phyloP scores from a whole-genome alignment of 495 filamentous ascomycete genomes.

The Amphirosellinia nigrospora region DNA sequence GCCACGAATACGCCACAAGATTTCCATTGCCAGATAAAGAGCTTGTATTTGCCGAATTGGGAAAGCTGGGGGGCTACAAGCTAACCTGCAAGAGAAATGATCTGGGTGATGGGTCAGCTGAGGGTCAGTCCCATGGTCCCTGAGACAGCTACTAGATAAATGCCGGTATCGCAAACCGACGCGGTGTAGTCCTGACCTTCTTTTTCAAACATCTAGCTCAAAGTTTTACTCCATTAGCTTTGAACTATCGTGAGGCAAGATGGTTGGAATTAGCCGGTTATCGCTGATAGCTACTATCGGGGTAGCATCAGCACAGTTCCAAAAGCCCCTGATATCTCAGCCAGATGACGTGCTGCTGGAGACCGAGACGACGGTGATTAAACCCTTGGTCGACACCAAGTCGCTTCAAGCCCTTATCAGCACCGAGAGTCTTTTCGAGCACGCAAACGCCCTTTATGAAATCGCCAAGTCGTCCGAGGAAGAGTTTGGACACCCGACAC shows the following conservation, averaged over 20 bases:
- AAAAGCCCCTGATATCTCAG: conserved; percentile 18
- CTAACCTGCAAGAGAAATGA: conserved; percentile 18
- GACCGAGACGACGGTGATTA: conserved; percentile 11
- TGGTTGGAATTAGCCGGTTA: conserved; percentile 25
- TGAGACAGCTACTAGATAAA: background rate
- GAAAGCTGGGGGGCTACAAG: background rate
- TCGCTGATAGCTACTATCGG: conserved; percentile 24
- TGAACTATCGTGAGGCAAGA: conserved; percentile 16
- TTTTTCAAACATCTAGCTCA: background rate
- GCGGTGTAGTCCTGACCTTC: background rate
- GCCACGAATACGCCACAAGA: background rate
- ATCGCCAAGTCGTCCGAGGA: conserved; percentile 59
- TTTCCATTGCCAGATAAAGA: background rate
- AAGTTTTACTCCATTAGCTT: background rate
- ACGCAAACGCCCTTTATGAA: conserved; percentile 62
- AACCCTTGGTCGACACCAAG: conserved; percentile 55
- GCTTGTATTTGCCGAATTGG: background rate
- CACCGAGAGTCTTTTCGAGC: conserved; percentile 55
- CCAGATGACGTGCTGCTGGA: conserved; percentile 1
- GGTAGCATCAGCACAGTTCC: conserved; percentile 23
- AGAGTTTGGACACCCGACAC: conserved; percentile 66
- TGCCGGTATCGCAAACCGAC: conserved; percentile 19
- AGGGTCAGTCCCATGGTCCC: background rate
- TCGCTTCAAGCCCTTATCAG: conserved; percentile 61
- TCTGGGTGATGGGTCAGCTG: background rate